These are phyloP conservation scores for Yueomyces sp. DNA, from an alignment of 805 yeast genomes.

Conservation along the genomic window DNA sequence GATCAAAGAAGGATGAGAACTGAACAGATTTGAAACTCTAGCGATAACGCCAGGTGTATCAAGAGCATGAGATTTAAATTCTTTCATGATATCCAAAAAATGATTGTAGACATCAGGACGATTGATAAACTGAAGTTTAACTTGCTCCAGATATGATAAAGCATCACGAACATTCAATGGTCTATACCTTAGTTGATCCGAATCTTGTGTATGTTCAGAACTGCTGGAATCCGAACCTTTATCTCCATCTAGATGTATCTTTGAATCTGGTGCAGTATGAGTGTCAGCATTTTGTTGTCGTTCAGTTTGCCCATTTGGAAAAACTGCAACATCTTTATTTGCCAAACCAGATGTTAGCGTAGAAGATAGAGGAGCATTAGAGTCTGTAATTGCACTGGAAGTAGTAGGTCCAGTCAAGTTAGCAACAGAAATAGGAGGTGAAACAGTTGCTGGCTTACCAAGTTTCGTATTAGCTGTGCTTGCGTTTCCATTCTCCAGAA, in stretches of 20 bases:
- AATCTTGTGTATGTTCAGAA: conserved; percentile 4
- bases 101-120: conserved; percentile 95
- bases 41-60: conserved; percentile 99
- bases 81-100: conserved; percentile 96
- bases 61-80: conserved; percentile 87
- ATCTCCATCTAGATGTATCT: conserved; percentile 2
- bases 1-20: conserved; percentile 85
- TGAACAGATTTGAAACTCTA: conserved; percentile 77
- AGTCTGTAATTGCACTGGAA: background rate
- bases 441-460: conserved; percentile 1
- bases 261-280: conserved; percentile 6
- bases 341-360: background rate
- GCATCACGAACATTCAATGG: conserved; percentile 96
- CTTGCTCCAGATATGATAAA: conserved; percentile 86
- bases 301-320: background rate
- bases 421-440: conserved; percentile 5
- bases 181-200: conserved; percentile 31
- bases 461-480: background rate
- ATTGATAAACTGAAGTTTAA: conserved; percentile 77
- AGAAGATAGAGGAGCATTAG: conserved; percentile 1
- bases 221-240: conserved; percentile 3
- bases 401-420: background rate
- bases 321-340: background rate
- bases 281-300: conserved; percentile 6
- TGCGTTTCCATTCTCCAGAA: background rate